Conservation (phyloP, 2,329 filamentous ascomycete species). For the Venturia aucupariae region DNA sequence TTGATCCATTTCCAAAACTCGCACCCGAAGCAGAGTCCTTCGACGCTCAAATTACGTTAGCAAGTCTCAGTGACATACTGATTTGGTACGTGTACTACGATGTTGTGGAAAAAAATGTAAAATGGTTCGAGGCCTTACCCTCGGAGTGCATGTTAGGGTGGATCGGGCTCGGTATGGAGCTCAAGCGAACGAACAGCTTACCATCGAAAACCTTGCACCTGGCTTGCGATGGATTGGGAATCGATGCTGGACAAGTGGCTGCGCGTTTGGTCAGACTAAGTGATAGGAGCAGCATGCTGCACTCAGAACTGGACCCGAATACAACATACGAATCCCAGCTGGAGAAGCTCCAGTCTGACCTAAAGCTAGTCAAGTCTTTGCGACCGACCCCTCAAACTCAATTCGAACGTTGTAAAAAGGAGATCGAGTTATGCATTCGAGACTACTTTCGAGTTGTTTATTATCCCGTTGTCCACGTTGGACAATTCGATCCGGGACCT, state of each 20-base stretch:
- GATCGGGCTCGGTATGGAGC: conserved; percentile 8
- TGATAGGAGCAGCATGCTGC: background rate
- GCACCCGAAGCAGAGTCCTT: conserved; percentile 16
- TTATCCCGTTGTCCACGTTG: background rate
- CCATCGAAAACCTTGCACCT: background rate
- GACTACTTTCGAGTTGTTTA: background rate
- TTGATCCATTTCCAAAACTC: background rate
- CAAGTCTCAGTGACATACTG: conserved; percentile 20
- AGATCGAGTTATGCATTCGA: background rate
- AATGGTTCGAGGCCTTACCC: conserved; percentile 7
- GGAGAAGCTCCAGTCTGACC: background rate
- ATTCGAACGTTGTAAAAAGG: background rate
- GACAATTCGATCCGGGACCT: background rate
- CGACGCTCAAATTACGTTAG: conserved; percentile 17
- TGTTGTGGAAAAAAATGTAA: conserved; percentile 16
- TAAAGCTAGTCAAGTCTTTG: background rate
- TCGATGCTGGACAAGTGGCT: background rate
- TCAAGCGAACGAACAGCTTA: background rate
- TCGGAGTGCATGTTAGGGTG: background rate
- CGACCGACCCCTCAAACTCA: background rate
- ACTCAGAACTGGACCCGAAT: background rate
- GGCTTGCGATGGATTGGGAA: background rate
- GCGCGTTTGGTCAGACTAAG: conserved; percentile 3
- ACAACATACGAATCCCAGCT: background rate
- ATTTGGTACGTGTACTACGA: conserved; percentile 22